Evolutionary conservation across 345 rosid species (phyloP), one percentile per base, ranked within the genome.

Genomic region (Boechera divaricarpa): DNA sequence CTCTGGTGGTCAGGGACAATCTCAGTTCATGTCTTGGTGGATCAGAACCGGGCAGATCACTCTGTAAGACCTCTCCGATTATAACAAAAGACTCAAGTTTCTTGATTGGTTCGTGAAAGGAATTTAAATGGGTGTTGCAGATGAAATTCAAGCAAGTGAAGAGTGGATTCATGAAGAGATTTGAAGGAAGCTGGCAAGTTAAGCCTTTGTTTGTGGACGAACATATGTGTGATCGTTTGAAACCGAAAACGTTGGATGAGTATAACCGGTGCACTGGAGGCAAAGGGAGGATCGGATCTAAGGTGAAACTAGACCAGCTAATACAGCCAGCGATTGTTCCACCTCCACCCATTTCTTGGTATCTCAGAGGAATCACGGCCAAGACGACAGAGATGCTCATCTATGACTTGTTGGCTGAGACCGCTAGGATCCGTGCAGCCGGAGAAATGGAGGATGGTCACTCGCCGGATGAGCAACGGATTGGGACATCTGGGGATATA

Each of bases 1-100:
- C 95, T 94, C 15, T 94, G 96, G 97, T 90, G 98, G 95, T 92
- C 98, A 12, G 93, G 97, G 75, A 86, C 92, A 9, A 88, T 94
- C 65, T 87, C 91, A 10, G 98, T 94, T 54, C 91, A 92, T 79
- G 92, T 94, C 69, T 72, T 86, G 62, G 97, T 90, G 26, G 97
- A 94, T 68, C 97, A 94, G 70, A 87, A 92, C 84, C 83, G 97
- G 69, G 72, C 80, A 63, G 89, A 92, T 75, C 86, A 84, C 79
- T 79, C 92, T 0, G 97, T 92, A 84, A 81, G 91, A 62, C 26
- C n/a, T 15, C 56, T 59, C 1, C 0, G 31, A 67, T 57, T 45
- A 36, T 8, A 0, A 45, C 49, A 13, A 68, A 38, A 29, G 63
- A 61, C 38, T 68, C 4, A 26, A 15, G 12, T 57, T 7, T 12